Evolutionary conservation across 148 eudicot genomes (phyloP).

Genomic region (Rhododendron molle): DNA sequence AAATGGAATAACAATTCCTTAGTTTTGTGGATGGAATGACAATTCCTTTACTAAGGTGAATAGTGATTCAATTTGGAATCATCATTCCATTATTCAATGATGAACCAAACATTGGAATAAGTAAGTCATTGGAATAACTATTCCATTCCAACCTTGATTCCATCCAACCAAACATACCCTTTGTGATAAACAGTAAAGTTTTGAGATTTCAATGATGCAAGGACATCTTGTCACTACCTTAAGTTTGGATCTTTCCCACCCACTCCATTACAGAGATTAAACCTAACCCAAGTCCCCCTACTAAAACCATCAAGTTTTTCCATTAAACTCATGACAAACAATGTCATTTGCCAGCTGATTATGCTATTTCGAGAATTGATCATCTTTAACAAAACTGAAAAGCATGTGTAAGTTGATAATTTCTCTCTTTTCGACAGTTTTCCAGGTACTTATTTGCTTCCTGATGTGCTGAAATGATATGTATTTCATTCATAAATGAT

Average conservation of each 20-base stretch:
- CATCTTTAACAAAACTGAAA: not conserved
- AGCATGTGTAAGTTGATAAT: not conserved
- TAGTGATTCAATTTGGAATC: too few species aligned
- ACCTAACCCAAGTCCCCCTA: not conserved
- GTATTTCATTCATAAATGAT: not conserved
- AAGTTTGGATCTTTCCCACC: slow-evolving; percentile 4
- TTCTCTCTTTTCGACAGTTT: not conserved
- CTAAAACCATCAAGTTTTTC: not conserved
- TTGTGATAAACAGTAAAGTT: not conserved
- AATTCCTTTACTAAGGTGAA: too few species aligned
- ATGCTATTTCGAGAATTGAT: not conserved
- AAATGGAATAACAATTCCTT: too few species aligned
- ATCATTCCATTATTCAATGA: too few species aligned
- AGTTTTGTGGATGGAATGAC: too few species aligned
- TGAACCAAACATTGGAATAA: too few species aligned
- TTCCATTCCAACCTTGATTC: too few species aligned
- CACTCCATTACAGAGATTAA: slow-evolving; percentile 6
- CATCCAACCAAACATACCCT: too few species aligned
- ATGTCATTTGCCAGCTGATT: not conserved
- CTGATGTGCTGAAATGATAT: not conserved
- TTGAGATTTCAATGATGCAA: not conserved
- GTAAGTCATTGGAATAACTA: too few species aligned
- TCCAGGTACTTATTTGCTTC: not conserved
- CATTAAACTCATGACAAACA: not conserved
- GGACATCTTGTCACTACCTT: not conserved